A percentile compares a stretch with the other conserved stretches of the same genome.
These are phyloP conservation scores for Clohesyomyces aquaticus DNA, from an alignment of 495 filamentous ascomycete species.

Conservation along the genomic window DNA sequence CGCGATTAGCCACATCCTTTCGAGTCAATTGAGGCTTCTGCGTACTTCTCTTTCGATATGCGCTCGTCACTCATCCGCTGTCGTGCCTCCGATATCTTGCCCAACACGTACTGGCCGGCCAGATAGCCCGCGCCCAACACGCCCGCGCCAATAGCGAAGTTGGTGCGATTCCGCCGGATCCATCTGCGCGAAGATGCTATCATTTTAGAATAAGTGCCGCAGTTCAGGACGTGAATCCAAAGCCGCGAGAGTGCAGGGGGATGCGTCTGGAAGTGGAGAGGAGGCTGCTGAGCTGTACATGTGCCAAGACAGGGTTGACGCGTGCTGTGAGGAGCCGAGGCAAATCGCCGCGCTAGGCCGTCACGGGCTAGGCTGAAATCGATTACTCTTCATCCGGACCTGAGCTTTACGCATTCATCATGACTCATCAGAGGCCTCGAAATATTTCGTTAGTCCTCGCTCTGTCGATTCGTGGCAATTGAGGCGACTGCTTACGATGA, in stretches of 20 bases:
- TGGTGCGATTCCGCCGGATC: constrained; percentile 88
- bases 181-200: constrained; percentile 81
- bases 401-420: no score
- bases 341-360: not conserved
- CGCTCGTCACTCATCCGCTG: constrained; percentile 95
- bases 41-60: constrained; percentile 93
- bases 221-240: not conserved
- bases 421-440: no score
- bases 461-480: no score
- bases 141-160: constrained; percentile 82
- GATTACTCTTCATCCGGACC: no score
- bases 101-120: constrained; percentile 86
- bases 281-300: not conserved
- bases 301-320: not conserved
- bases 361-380: not conserved
- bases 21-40: not conserved
- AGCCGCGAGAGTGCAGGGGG: not conserved
- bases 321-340: not conserved
- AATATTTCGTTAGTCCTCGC: no score
- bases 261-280: not conserved
- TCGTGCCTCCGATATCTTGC: constrained; percentile 86
- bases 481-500: no score
- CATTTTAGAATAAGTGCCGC: constrained; percentile 55
- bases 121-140: constrained; percentile 89
- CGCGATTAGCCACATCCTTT: not conserved